phyloP scores from a whole-genome alignment of 768 basidiomycete species.

The Suillus occidentalis region DNA sequence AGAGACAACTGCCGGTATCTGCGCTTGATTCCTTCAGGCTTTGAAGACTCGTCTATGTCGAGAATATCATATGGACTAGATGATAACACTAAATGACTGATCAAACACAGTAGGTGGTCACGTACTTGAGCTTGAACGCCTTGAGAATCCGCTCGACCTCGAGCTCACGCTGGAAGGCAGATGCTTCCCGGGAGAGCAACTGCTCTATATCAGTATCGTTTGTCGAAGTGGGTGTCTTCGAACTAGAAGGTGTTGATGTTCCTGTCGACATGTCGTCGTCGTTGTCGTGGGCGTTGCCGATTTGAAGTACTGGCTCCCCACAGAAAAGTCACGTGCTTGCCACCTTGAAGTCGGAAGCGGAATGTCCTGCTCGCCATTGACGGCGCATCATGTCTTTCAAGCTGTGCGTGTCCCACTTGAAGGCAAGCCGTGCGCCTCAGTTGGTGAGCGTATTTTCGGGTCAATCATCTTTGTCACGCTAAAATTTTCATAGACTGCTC shows the following conservation, averaged over 20 bases:
- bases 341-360: neutral
- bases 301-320: neutral
- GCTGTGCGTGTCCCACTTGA: neutral
- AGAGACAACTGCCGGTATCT: conserved; percentile 84
- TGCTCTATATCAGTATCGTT: conserved; percentile 71
- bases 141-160: conserved; percentile 91
- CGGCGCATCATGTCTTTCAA: conserved; percentile 10
- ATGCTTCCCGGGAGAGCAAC: conserved; percentile 75
- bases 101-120: conserved; percentile 9
- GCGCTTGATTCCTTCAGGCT: conserved; percentile 85
- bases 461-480: neutral
- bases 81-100: conserved; percentile 1
- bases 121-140: conserved; percentile 95
- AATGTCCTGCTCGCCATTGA: neutral
- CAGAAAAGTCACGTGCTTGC: conserved; percentile 20
- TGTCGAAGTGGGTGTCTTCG: conserved; percentile 18
- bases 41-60: conserved; percentile 69
- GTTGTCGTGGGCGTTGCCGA: neutral
- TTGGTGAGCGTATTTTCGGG: neutral
- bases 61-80: conserved; percentile 93
- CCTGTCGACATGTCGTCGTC: conserved; percentile 21
- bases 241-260: conserved; percentile 18
- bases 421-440: neutral
- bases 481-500: neutral
- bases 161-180: conserved; percentile 82